Evolutionary conservation across 768 basidiomycete species (phyloP).

Genomic region (Leccinum fibrillosum): DNA sequence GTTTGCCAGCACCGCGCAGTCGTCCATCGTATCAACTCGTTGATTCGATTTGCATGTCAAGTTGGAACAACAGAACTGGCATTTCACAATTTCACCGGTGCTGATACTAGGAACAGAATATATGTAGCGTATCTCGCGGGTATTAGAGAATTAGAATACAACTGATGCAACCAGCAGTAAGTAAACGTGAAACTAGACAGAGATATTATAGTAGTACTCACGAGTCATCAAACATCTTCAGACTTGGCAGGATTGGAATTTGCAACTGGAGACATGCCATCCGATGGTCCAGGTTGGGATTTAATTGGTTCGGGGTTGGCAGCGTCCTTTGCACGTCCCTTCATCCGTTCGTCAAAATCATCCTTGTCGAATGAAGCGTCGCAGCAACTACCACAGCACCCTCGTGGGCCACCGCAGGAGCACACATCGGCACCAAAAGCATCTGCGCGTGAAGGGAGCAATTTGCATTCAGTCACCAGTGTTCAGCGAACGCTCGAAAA

Average conservation of each 20-base stretch:
- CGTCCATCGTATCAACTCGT: too few relatives aligned
- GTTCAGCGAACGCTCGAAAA: not conserved
- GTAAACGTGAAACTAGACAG: not conserved
- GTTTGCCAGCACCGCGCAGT: too few relatives aligned
- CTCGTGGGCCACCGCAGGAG: slow-evolving; percentile 27
- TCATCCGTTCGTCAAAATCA: slow-evolving; percentile 29
- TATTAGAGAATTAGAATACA: not conserved
- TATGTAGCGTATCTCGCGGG: not conserved
- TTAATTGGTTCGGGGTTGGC: slow-evolving; percentile 9
- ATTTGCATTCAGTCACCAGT: not conserved
- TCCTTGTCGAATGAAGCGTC: slow-evolving; percentile 29
- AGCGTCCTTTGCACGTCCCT: slow-evolving; percentile 18
- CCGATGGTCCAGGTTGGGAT: slow-evolving; percentile 23
- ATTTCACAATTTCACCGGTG: not conserved
- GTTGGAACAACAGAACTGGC: not conserved
- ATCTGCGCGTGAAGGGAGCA: slow-evolving; percentile 6
- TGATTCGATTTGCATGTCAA: too few relatives aligned
- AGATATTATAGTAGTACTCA: not conserved
- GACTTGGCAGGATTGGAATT: slow-evolving; percentile 2
- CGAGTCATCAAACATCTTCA: not conserved
- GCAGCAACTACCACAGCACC: slow-evolving; percentile 28
- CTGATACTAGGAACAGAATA: not conserved
- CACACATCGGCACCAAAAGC: slow-evolving; percentile 19
- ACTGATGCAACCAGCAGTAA: not conserved
- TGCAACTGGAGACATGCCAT: slow-evolving; percentile 15